phyloP scores from a whole-genome alignment of 306 rosid genomes.

The Quercus rubra region DNA sequence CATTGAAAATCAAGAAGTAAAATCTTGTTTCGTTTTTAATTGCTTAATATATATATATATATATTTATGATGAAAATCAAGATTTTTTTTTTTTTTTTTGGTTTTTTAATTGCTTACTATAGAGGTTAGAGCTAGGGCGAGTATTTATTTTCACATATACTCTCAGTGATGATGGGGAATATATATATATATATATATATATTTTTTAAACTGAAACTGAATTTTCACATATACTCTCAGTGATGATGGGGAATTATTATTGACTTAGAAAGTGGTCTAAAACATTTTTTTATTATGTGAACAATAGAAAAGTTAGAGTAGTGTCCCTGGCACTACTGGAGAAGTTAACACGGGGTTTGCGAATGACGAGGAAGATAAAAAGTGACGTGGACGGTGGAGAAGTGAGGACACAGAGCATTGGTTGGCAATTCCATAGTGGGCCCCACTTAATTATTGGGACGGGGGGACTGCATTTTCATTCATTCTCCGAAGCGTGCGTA shows the following conservation, averaged over 20 bases:
- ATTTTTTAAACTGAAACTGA: too few relatives aligned
- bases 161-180: not conserved
- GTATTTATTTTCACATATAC: not conserved
- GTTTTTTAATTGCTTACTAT: too few relatives aligned
- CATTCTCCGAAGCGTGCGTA: too few relatives aligned
- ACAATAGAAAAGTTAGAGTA: not conserved
- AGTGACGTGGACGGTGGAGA: constrained; percentile 34
- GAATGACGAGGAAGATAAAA: constrained; percentile 12
- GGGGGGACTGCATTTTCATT: too few relatives aligned
- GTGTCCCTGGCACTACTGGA: too few relatives aligned
- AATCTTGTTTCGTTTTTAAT: not conserved
- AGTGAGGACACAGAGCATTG: not conserved
- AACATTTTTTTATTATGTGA: not conserved
- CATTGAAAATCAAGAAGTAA: not conserved
- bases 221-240: not conserved
- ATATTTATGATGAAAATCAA: not conserved
- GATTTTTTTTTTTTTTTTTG: not conserved
- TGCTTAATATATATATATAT: too few relatives aligned
- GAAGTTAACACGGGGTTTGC: not conserved
- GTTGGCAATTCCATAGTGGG: not conserved
- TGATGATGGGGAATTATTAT: not conserved
- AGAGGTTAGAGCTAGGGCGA: not conserved
- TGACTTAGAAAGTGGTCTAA: not conserved
- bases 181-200: too few relatives aligned
- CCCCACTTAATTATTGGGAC: not conserved